Base-by-base conservation (phyloP, 31 red algal genomes). In the Endocladia muricata region DNA sequence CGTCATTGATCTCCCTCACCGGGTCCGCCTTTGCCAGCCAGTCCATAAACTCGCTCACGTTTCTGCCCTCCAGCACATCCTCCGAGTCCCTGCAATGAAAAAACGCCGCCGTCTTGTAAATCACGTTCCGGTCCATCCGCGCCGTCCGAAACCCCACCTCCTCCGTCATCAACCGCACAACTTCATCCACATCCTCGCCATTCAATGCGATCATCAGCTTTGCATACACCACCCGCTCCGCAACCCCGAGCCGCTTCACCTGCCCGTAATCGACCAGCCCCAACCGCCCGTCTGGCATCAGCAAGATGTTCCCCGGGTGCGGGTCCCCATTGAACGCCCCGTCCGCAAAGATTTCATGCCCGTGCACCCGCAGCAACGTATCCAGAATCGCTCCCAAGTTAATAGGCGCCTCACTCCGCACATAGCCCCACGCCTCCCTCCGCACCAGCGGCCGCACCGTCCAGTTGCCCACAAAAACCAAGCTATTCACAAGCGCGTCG, bases 321-420 rank as follows among this genome's bases (percentile, higher is more conserved):
- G 90, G 84, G 55, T 97, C 94, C 29, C 85, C 94, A 73, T 97
- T 88, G 73, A 97, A 97, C 21, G 83, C 78, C 6, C 94, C 94
- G 66, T 93, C 78, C 5, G 67, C 54, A 42, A 97, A 86, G 33
- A 94, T 88, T 75, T 94, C 80, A 61, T 94, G 86, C 19, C 44
- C 89, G 56, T 93, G 89, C 36, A 93, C 82, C 22, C 74, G 82
- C 26, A 93, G 37, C 43, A 93, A 61, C 11, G 69, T 70, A 49
- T 93, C 77, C 57, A 93, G 51, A 15, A 93, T 64, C n/a, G 52
- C 28, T n/a, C 68, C 89, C 5, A 93, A 70, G 55, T 93, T 93
- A 9, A 93, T n/a, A 5, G 76, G 66, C 21, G 39, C 33, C 23
- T 79, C 74, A 3, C 40, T 55, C 52, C 73, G 19, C 40, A 63